phyloP scores from a whole-genome alignment of 2,329 filamentous ascomycete genomes.

The Stenocarpella maydis region DNA sequence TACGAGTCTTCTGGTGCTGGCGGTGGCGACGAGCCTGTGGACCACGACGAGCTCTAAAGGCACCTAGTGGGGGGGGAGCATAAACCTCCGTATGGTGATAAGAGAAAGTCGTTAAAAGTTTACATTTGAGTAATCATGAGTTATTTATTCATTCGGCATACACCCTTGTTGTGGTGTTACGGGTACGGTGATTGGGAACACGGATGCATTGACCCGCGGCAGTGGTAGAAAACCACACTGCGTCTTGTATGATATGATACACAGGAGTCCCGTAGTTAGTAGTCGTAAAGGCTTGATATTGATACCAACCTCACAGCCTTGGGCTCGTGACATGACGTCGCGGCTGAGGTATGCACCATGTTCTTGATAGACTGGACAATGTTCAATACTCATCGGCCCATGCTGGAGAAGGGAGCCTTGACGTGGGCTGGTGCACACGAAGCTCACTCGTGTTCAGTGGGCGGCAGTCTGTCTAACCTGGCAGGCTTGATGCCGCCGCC shows the following conservation, averaged over 20 bases:
- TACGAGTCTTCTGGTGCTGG: slow-evolving; percentile 73
- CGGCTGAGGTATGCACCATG: neutral
- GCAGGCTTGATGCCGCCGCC: neutral
- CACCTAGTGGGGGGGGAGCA: neutral
- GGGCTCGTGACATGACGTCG: neutral
- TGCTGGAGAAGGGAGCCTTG: too few species aligned
- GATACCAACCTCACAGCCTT: neutral
- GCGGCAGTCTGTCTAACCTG: too few species aligned
- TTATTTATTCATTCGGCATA: slow-evolving; percentile 27
- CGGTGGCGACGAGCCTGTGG: slow-evolving; percentile 72
- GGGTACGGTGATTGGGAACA: slow-evolving; percentile 28
- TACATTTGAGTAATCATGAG: slow-evolving; percentile 32
- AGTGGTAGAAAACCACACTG: slow-evolving; percentile 29
- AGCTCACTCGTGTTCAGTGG: neutral
- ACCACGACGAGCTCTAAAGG: slow-evolving; percentile 81
- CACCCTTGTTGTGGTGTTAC: slow-evolving; percentile 30
- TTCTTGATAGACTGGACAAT: too few species aligned
- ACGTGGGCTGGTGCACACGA: neutral
- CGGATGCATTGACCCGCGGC: slow-evolving; percentile 27
- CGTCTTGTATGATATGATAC: slow-evolving; percentile 32
- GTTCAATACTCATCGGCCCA: too few species aligned
- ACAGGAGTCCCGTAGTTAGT: slow-evolving; percentile 31
- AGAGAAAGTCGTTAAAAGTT: slow-evolving; percentile 30
- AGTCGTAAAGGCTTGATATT: slow-evolving; percentile 20
- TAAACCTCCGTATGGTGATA: neutral